Evolutionary conservation across 768 basidiomycete species (phyloP).

Genomic region (Tricholoma furcatifolium): DNA sequence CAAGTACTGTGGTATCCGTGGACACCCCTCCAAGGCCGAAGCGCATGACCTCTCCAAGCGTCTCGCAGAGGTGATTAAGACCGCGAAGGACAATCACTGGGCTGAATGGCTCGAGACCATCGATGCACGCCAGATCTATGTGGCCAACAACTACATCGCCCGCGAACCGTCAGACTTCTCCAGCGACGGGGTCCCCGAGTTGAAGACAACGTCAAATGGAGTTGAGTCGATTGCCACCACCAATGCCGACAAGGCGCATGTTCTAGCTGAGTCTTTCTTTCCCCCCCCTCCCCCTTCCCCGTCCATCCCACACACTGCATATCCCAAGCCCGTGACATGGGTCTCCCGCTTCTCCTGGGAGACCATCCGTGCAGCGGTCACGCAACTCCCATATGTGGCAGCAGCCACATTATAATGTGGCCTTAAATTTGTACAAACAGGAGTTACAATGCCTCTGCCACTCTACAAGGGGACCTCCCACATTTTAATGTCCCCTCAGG

Average conservation of each 20-base stretch:
- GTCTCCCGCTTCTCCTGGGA: neutral
- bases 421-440: no score
- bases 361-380: slow-evolving; percentile 4
- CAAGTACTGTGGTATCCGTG: neutral
- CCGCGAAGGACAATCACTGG: neutral
- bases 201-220: neutral
- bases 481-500: no score
- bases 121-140: neutral
- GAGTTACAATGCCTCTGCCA: no score
- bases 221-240: neutral
- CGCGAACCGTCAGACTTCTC: neutral
- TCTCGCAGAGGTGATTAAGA: neutral
- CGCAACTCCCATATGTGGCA: no score
- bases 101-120: neutral
- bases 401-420: no score
- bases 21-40: neutral
- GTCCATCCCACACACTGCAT: neutral
- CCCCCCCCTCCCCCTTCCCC: slow-evolving; percentile 2
- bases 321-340: slow-evolving; percentile 1
- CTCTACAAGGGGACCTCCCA: no score
- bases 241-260: slow-evolving; percentile 10
- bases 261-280: no score
- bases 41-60: neutral
- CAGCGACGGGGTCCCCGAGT: neutral
- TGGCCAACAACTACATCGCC: slow-evolving; percentile 1